Conservation (phyloP, 2,329 filamentous ascomycete species). For the Cladosporium colombiae region DNA sequence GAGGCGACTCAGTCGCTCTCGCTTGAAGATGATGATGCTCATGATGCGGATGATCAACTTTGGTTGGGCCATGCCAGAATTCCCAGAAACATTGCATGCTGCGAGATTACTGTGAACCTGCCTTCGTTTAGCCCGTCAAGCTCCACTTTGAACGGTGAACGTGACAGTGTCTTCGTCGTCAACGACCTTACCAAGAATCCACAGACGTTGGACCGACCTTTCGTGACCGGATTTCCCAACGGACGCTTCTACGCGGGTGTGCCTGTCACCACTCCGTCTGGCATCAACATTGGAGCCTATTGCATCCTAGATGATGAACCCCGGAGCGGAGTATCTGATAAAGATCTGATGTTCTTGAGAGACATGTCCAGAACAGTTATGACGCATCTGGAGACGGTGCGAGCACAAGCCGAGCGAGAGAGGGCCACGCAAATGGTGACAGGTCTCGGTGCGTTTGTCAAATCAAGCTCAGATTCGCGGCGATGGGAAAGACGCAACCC, state of each 20-base stretch:
- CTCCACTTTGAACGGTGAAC: slow-evolving; percentile 2
- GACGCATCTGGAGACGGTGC: slow-evolving; percentile 61
- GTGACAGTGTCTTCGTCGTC: slow-evolving; percentile 29
- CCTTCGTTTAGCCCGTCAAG: slow-evolving; percentile 27
- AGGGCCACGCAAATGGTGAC: slow-evolving; percentile 57
- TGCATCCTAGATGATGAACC: slow-evolving; percentile 60
- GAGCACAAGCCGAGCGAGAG: slow-evolving; percentile 54
- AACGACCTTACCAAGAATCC: slow-evolving; percentile 33
- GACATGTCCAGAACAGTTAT: slow-evolving; percentile 61
- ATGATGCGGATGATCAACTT: slow-evolving; percentile 30
- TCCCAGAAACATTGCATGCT: slow-evolving; percentile 34
- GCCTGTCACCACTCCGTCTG: slow-evolving; percentile 60
- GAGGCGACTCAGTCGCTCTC: slow-evolving; percentile 54
- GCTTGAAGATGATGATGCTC: slow-evolving; percentile 34
- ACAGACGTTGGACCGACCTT: slow-evolving; percentile 33
- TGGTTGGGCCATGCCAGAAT: slow-evolving; percentile 34
- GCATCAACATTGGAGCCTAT: slow-evolving; percentile 62
- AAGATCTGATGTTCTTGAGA: slow-evolving; percentile 57
- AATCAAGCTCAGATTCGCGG: slow-evolving; percentile 14
- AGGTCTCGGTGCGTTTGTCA: slow-evolving; percentile 52
- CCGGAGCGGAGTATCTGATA: slow-evolving; percentile 52
- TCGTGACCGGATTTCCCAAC: slow-evolving; percentile 31
- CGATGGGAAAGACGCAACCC: not conserved
- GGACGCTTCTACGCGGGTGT: slow-evolving; percentile 58
- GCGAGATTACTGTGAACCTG: slow-evolving; percentile 34